phyloP scores from a whole-genome alignment of 352 stramenopile species.

The Globisporangium carolinianum region DNA sequence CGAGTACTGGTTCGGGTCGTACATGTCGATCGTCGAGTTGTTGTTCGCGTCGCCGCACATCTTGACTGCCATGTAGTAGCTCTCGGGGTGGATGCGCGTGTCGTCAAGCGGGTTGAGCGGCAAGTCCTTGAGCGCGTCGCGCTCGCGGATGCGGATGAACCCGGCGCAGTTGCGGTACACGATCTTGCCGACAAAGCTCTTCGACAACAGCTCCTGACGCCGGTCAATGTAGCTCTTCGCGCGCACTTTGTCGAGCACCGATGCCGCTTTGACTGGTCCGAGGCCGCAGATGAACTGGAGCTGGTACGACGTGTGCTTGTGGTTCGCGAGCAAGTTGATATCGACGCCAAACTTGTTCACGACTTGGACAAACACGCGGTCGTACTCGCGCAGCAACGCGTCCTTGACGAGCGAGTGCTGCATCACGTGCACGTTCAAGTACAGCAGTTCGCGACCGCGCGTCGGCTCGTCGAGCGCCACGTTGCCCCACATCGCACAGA shows the following conservation, averaged over 20 bases:
- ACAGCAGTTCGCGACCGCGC: conserved; percentile 74
- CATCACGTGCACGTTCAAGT: conserved; percentile 82
- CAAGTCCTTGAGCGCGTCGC: conserved; percentile 75
- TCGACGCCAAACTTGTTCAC: conserved; percentile 87
- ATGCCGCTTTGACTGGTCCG: conserved; percentile 72
- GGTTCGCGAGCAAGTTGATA: conserved; percentile 86
- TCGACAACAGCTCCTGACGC: conserved; percentile 81
- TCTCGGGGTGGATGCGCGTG: conserved; percentile 85
- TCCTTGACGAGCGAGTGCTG: conserved; percentile 85
- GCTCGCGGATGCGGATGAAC: conserved; percentile 85
- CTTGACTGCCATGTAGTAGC: conserved; percentile 90
- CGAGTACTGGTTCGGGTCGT: conserved; percentile 87
- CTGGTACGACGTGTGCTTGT: conserved; percentile 84
- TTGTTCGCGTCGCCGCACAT: conserved; percentile 89
- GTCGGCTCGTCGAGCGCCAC: conserved; percentile 70
- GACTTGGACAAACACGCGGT: conserved; percentile 78
- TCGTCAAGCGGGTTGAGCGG: conserved; percentile 85
- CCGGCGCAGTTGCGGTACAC: conserved; percentile 85
- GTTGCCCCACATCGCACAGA: conserved; percentile 85
- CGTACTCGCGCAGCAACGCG: conserved; percentile 77
- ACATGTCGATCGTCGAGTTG: conserved; percentile 90
- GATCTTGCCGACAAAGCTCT: conserved; percentile 77
- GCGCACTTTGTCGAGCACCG: conserved; percentile 77
- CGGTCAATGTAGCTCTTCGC: conserved; percentile 83
- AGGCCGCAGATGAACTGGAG: conserved; percentile 85